Conservation (phyloP, 116 monocot genomes). For the Papilionanthe hybrid region DNA sequence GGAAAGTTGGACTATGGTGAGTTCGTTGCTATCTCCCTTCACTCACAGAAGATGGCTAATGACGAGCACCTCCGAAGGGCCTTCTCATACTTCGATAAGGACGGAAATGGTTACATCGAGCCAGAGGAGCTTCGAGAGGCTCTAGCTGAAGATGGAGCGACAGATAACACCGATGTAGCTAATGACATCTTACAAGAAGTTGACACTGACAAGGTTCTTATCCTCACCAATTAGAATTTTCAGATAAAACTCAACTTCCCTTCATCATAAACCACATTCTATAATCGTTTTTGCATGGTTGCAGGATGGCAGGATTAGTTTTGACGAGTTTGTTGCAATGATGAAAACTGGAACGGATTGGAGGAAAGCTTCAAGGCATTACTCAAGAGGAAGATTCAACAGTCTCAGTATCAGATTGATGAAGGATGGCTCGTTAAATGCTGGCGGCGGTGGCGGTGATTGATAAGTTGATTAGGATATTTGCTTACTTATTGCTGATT, state of each 20-base stretch:
- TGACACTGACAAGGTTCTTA: conserved; percentile 81
- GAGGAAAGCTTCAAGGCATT: conserved; percentile 75
- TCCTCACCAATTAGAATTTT: background rate
- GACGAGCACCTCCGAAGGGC: conserved; percentile 78
- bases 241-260: background rate
- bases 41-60: conserved; percentile 88
- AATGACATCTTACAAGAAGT: conserved; percentile 95
- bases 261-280: background rate
- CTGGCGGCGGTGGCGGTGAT: conserved; percentile 30
- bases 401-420: conserved; percentile 64
- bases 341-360: conserved; percentile 83
- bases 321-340: conserved; percentile 79
- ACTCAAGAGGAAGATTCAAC: conserved; percentile 77
- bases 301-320: conserved; percentile 72
- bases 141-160: conserved; percentile 68
- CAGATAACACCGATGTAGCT: conserved; percentile 59
- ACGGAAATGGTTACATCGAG: conserved; percentile 82
- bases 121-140: conserved; percentile 80
- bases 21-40: conserved; percentile 84
- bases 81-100: conserved; percentile 85
- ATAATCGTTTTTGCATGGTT: background rate
- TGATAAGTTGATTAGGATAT: background rate
- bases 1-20: conserved; percentile 87
- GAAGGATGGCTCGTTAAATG: conserved; percentile 66
- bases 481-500: background rate